A percentile compares a stretch with the other conserved stretches of the same genome.
phyloP scores from a whole-genome alignment of 345 rosid genomes.

The Raphanus sativus region DNA sequence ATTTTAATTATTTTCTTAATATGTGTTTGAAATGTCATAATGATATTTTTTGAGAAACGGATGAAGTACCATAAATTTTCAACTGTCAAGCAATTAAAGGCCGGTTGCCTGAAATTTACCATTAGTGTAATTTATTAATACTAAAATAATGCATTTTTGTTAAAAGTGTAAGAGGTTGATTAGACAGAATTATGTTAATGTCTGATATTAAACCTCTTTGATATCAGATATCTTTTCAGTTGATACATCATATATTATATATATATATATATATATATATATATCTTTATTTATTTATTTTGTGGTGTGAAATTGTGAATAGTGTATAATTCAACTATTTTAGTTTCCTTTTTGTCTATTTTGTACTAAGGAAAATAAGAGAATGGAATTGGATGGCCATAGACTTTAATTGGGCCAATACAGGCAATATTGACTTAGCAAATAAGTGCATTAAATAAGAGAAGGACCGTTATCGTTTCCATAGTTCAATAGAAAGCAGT shows the following conservation, averaged over 20 bases:
- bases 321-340: not conserved
- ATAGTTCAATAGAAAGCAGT: not conserved
- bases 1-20: too few relatives aligned
- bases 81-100: constrained; percentile 3
- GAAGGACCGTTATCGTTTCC: not conserved
- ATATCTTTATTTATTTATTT: too few relatives aligned
- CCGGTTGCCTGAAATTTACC: not conserved
- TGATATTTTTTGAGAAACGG: too few relatives aligned
- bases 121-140: not conserved
- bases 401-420: too few relatives aligned
- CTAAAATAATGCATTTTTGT: not conserved
- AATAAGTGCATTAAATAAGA: not conserved
- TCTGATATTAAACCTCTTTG: not conserved
- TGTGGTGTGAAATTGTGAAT: not conserved
- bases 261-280: too few relatives aligned
- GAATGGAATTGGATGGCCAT: not conserved
- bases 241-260: not conserved
- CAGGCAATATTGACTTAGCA: too few relatives aligned
- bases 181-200: not conserved
- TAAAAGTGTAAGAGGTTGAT: not conserved
- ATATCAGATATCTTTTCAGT: not conserved
- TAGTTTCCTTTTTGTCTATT: not conserved
- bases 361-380: not conserved
- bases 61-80: not conserved
- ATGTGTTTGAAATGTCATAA: too few relatives aligned